Percentiles rank a stretch among this genome's conserved stretches.
Evolutionary conservation across 306 rosid species (phyloP).

Genomic region (Medicago arabica): DNA sequence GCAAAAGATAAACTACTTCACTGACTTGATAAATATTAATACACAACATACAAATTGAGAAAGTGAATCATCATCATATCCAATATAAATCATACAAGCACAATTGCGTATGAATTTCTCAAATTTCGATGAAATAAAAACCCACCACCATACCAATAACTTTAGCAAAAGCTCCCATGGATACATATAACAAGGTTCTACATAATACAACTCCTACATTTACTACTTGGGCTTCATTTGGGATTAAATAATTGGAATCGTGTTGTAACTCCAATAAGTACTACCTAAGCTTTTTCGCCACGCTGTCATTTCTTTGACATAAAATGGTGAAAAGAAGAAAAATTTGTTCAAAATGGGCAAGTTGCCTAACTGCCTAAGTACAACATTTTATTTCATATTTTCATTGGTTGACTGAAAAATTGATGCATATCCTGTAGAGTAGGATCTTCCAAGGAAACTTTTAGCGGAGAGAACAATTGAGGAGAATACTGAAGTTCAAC

Average conservation of each 20-base stretch:
- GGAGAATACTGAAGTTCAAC: slow-evolving; percentile 5
- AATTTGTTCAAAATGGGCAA: slow-evolving; percentile 2
- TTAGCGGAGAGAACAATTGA: slow-evolving; percentile 11
- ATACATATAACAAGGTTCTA: neutral
- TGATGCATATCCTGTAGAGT: slow-evolving; percentile 19
- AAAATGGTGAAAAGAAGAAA: neutral
- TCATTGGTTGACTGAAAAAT: slow-evolving; percentile 2
- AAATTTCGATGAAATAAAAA: neutral
- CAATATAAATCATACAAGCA: neutral
- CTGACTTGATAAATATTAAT: neutral
- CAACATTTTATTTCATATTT: neutral
- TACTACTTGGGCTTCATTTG: slow-evolving; percentile 7
- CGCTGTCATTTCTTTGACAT: slow-evolving; percentile 1
- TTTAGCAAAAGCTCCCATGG: neutral
- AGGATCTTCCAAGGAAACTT: slow-evolving; percentile 15
- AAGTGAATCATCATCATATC: neutral
- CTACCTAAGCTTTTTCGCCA: slow-evolving; percentile 10
- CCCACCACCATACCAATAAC: neutral
- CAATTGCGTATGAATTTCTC: neutral
- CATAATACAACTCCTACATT: neutral
- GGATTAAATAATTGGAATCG: slow-evolving; percentile 4
- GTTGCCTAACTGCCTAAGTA: slow-evolving; percentile 7
- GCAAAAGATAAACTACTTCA: neutral
- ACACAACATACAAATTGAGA: neutral
- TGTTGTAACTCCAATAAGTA: slow-evolving; percentile 13